Conservation (phyloP, 1,139 yeast species). For the Candida labiduridarum region DNA sequence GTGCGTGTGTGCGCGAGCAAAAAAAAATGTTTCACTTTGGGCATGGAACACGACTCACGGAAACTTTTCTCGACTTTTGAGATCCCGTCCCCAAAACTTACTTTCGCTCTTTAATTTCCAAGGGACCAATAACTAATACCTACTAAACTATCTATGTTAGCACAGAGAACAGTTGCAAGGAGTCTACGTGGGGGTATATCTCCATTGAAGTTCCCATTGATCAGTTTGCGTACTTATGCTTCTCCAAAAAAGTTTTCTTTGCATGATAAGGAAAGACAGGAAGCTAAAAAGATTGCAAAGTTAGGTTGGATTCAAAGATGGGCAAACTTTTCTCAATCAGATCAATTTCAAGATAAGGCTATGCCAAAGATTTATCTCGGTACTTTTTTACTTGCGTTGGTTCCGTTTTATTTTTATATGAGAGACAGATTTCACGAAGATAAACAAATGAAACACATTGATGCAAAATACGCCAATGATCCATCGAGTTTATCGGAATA, state of each 20-base stretch:
- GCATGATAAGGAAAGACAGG: conserved; percentile 25
- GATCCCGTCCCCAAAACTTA: not conserved
- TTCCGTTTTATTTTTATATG: conserved; percentile 68
- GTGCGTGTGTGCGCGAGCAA: not conserved
- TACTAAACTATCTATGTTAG: not conserved
- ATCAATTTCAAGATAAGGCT: conserved; percentile 36
- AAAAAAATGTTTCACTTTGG: not conserved
- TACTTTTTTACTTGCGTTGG: conserved; percentile 55
- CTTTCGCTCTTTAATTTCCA: not conserved
- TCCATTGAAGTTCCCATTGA: not conserved
- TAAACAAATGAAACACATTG: conserved; percentile 53
- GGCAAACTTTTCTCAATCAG: conserved; percentile 40
- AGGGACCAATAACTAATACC: not conserved
- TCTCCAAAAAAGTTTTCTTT: conserved; percentile 36
- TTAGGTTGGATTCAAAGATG: conserved; percentile 42
- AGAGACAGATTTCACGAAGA: conserved; percentile 68
- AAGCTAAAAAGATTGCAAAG: conserved; percentile 24
- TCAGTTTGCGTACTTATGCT: conserved; percentile 8
- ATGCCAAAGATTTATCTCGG: conserved; percentile 56
- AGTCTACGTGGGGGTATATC: not conserved
- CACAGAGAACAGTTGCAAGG: not conserved
- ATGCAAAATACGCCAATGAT: conserved; percentile 43
- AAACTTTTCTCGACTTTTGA: not conserved
- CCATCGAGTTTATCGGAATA: conserved; percentile 55
- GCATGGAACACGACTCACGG: not conserved